A percentile compares a stretch with the other conserved stretches of the same genome.
Conservation (phyloP, 495 filamentous ascomycete genomes). For the Penicillium antarcticum region DNA sequence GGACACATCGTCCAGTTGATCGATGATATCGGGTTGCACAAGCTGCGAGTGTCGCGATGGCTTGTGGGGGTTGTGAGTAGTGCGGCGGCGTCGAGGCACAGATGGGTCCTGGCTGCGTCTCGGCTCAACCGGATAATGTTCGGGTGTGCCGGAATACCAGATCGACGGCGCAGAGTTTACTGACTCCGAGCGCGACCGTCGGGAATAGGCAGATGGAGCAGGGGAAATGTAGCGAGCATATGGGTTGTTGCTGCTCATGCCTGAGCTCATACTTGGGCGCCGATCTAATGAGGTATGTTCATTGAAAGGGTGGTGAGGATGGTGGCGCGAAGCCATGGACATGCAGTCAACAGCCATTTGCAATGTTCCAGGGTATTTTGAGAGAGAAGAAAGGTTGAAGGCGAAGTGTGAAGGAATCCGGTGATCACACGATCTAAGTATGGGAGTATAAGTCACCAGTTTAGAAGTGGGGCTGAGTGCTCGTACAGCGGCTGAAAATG, state of each 20-base stretch:
- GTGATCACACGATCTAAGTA: conserved; percentile 11
- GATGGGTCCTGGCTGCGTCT: conserved; percentile 18
- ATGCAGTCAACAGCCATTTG: conserved; percentile 20
- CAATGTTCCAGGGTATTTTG: background rate
- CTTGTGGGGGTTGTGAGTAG: conserved; percentile 11
- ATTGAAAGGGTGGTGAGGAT: conserved; percentile 26
- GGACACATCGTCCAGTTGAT: conserved; percentile 66
- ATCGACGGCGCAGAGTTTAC: conserved; percentile 20
- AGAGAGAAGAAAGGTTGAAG: background rate
- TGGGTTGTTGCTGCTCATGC: conserved; percentile 34
- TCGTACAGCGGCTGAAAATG: conserved; percentile 8
- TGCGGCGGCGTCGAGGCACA: conserved; percentile 12
- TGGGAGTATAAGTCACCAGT: conserved; percentile 2
- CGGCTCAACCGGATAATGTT: conserved; percentile 33
- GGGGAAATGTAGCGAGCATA: conserved; percentile 37
- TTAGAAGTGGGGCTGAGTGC: conserved; percentile 9
- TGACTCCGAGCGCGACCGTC: conserved; percentile 28
- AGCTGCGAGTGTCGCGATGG: conserved; percentile 60
- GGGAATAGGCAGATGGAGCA: conserved; percentile 20
- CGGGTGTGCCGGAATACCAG: conserved; percentile 27
- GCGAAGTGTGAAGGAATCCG: background rate
- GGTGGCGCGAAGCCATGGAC: conserved; percentile 22
- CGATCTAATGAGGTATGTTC: background rate
- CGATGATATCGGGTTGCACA: conserved; percentile 74
- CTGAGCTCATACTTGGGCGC: conserved; percentile 4